These are phyloP conservation scores for Panicum miliaceum DNA, from an alignment of 176 grass and related monocot species.

Conservation along the genomic window DNA sequence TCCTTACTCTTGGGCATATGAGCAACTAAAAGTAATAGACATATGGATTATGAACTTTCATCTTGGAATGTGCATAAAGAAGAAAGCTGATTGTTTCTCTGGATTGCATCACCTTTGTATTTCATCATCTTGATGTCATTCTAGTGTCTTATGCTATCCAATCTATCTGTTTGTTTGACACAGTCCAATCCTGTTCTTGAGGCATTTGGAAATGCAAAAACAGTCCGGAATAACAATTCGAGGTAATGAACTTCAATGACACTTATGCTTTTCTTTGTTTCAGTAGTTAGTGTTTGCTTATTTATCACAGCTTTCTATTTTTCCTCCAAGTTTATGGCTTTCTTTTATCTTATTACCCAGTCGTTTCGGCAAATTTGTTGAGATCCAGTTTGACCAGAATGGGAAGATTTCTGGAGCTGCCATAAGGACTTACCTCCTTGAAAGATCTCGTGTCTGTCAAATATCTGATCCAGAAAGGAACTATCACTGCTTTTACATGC, in stretches of 20 bases:
- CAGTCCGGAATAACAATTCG: slow-evolving; percentile 93
- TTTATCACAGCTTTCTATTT: slow-evolving; percentile 6
- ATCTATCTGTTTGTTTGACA: slow-evolving; percentile 50
- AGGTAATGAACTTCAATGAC: slow-evolving; percentile 55
- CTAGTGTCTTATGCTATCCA: slow-evolving; percentile 45
- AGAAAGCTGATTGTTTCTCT: slow-evolving; percentile 2
- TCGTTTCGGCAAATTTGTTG: slow-evolving; percentile 95
- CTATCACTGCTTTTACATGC: slow-evolving; percentile 97
- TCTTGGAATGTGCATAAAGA: slow-evolving; percentile 18
- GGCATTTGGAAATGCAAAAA: slow-evolving; percentile 96
- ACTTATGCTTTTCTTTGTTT: slow-evolving; percentile 23
- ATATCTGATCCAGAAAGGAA: slow-evolving; percentile 94
- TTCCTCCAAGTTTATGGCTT: slow-evolving; percentile 36
- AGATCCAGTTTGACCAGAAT: slow-evolving; percentile 84
- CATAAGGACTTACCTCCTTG: slow-evolving; percentile 86
- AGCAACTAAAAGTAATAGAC: slow-evolving; percentile 29
- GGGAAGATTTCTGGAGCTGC: slow-evolving; percentile 90
- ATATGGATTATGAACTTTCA: slow-evolving; percentile 29
- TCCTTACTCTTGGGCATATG: slow-evolving; percentile 31
- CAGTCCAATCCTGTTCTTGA: slow-evolving; percentile 95
- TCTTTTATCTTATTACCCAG: slow-evolving; percentile 52
- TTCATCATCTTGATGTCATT: slow-evolving; percentile 41
- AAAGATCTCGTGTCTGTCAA: slow-evolving; percentile 95
- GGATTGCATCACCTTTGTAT: slow-evolving; percentile 11
- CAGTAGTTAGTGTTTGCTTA: slow-evolving; percentile 1